Conservation (phyloP, 176 grass and related monocot genomes). For the Hsuehochloa calcarea region DNA sequence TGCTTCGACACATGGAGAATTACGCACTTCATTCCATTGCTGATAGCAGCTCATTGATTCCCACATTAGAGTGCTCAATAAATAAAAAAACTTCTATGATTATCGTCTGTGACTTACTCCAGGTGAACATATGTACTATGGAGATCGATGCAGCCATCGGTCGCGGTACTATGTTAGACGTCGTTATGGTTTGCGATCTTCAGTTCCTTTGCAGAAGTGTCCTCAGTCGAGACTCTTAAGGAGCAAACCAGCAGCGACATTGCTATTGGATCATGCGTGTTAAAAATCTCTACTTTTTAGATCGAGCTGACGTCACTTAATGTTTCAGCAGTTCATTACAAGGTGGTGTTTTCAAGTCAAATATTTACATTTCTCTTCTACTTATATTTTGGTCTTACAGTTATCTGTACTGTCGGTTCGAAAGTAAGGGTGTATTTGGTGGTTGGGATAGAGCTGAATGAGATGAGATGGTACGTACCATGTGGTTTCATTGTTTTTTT, state of each 20-base stretch:
- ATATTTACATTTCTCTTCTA: background rate
- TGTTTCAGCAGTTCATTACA: background rate
- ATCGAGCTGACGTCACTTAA: background rate
- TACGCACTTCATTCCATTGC: conserved; percentile 29
- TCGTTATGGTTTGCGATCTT: conserved; percentile 25
- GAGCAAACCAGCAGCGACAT: conserved; percentile 9
- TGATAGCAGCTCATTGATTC: conserved; percentile 24
- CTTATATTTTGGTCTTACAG: background rate
- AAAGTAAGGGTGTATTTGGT: background rate
- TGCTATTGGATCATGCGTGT: background rate
- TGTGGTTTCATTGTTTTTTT: no score
- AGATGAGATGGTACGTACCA: no score
- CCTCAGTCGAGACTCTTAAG: conserved; percentile 17
- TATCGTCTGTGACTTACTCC: background rate
- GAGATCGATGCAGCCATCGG: background rate
- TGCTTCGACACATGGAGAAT: background rate
- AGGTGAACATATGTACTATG: conserved; percentile 19
- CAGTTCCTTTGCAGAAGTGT: conserved; percentile 29
- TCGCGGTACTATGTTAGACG: background rate
- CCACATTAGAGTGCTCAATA: conserved; percentile 25
- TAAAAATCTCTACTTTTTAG: background rate
- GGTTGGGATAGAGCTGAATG: no score
- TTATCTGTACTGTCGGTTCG: background rate
- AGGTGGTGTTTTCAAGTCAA: background rate
- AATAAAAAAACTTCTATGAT: conserved; percentile 16